Evolutionary conservation across 495 filamentous ascomycete genomes (phyloP).

Genomic region (Hypoxylon cercidicola): DNA sequence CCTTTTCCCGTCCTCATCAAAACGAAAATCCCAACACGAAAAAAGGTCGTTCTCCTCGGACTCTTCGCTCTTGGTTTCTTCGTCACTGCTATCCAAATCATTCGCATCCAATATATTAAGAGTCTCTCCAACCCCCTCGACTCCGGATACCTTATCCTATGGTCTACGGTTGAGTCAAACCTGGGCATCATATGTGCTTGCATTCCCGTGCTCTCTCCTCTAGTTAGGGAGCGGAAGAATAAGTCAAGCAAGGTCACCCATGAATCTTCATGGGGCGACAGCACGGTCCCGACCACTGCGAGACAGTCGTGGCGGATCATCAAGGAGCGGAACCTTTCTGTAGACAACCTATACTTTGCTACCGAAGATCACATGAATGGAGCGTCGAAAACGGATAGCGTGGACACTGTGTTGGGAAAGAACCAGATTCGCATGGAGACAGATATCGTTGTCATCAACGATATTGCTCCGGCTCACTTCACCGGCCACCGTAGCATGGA

Average conservation of each 20-base stretch:
- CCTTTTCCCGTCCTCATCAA: constrained; percentile 62
- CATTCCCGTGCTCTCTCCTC: constrained; percentile 61
- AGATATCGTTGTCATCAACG: constrained; percentile 20
- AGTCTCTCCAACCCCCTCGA: constrained; percentile 56
- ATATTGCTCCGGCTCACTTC: constrained; percentile 17
- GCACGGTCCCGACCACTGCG: neutral
- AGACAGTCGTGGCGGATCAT: neutral
- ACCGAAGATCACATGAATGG: neutral
- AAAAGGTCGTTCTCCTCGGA: constrained; percentile 55
- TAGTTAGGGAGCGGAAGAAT: constrained; percentile 55
- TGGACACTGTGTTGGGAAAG: neutral
- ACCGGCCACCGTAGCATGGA: neutral
- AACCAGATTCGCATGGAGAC: constrained; percentile 14
- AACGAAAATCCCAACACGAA: constrained; percentile 51
- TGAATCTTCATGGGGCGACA: neutral
- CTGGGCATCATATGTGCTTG: constrained; percentile 62
- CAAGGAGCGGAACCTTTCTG: constrained; percentile 2
- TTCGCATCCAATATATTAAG: constrained; percentile 63
- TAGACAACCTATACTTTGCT: constrained; percentile 1
- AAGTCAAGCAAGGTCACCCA: constrained; percentile 28
- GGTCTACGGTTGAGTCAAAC: constrained; percentile 63
- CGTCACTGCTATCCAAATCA: constrained; percentile 64
- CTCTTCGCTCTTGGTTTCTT: constrained; percentile 65
- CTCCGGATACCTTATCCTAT: constrained; percentile 58
- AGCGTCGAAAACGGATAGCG: neutral